Conservation (phyloP, 2,329 filamentous ascomycete species). For the Coniochaeta sp. region DNA sequence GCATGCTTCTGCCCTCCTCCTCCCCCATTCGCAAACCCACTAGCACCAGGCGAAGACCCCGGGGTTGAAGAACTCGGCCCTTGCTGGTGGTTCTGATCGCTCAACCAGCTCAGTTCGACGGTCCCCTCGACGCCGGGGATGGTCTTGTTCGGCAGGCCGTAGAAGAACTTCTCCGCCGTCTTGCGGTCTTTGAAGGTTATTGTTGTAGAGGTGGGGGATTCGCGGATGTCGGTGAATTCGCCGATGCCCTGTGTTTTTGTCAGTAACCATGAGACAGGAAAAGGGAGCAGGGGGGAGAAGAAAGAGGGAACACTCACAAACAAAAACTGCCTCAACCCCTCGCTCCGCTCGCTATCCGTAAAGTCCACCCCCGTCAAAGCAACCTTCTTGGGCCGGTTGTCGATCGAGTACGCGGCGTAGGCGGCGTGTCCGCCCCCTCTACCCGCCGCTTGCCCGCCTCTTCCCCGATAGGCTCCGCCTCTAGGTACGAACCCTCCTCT, state of each 20-base stretch:
- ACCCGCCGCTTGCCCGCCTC: slow-evolving; percentile 5
- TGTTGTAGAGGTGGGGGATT: slow-evolving; percentile 37
- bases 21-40: neutral
- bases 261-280: slow-evolving; percentile 14
- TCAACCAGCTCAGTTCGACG: slow-evolving; percentile 59
- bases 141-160: slow-evolving; percentile 45
- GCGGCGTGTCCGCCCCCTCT: slow-evolving; percentile 30
- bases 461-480: slow-evolving; percentile 22
- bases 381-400: slow-evolving; percentile 67
- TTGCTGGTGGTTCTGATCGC: slow-evolving; percentile 4
- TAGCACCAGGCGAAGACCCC: neutral
- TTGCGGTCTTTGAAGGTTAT: slow-evolving; percentile 61
- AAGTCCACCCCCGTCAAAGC: slow-evolving; percentile 58
- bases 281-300: slow-evolving; percentile 14
- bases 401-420: slow-evolving; percentile 60
- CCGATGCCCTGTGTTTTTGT: slow-evolving; percentile 58
- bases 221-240: slow-evolving; percentile 53
- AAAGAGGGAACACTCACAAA: slow-evolving; percentile 53
- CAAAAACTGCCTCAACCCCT: slow-evolving; percentile 64
- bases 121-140: slow-evolving; percentile 57
- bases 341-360: slow-evolving; percentile 55
- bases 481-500: slow-evolving; percentile 11
- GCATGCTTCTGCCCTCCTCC: too few species aligned
- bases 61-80: neutral
- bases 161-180: slow-evolving; percentile 64